A percentile compares a stretch with the other conserved stretches of the same genome.
These are phyloP conservation scores for Eutrema salsugineum DNA, from an alignment of 441 rosid species.

Conservation along the genomic window DNA sequence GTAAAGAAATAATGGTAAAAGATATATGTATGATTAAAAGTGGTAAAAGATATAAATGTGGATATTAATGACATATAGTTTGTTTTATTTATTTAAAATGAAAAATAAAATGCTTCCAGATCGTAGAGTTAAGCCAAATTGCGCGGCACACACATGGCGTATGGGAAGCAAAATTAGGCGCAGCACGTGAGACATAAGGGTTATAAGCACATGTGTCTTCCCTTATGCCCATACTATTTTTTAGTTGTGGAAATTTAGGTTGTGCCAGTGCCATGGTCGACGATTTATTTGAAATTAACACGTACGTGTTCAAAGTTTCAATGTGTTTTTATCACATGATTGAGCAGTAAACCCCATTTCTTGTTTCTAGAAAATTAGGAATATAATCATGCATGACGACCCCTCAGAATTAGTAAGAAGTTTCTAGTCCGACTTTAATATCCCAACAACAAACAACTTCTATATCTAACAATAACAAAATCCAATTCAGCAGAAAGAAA, in stretches of 20 bases:
- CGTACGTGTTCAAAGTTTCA: constrained; percentile 21
- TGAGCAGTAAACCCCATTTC: constrained; percentile 3
- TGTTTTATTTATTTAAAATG: too few species aligned
- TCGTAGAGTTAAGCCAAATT: not conserved
- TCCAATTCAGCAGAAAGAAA: not conserved
- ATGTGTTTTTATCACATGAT: not conserved
- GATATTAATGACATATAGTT: too few species aligned
- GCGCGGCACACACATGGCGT: constrained; percentile 3
- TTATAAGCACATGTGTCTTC: too few species aligned
- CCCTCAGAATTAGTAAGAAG: not conserved
- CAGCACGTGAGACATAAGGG: not conserved
- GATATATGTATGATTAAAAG: too few species aligned
- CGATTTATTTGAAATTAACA: not conserved
- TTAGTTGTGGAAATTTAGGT: not conserved
- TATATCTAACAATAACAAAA: not conserved
- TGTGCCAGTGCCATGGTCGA: not conserved
- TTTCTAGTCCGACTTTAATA: not conserved
- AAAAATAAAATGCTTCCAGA: too few species aligned
- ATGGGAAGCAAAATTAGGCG: constrained; percentile 22
- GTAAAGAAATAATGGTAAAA: too few species aligned
- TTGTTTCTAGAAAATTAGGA: not conserved
- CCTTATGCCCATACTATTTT: not conserved
- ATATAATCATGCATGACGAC: constrained; percentile 1
- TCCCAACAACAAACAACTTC: not conserved
- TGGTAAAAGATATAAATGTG: too few species aligned